phyloP scores from a whole-genome alignment of 2,329 filamentous ascomycete genomes.

The Paracoccidioides lutzii region DNA sequence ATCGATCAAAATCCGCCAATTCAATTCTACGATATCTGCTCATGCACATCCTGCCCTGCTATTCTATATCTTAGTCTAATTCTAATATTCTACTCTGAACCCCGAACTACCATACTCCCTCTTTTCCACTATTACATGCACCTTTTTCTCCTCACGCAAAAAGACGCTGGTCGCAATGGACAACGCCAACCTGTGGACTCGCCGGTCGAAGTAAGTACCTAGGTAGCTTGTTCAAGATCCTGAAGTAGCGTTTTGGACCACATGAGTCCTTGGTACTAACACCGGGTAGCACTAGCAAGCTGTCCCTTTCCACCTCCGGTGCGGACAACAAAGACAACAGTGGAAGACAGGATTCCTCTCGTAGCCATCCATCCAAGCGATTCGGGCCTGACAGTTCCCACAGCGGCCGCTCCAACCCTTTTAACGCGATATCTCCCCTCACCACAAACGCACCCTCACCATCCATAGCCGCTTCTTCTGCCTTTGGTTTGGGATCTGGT shows the following conservation, averaged over 20 bases:
- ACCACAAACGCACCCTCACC: conserved; percentile 60
- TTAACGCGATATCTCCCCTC: conserved; percentile 61
- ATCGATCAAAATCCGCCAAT: background rate
- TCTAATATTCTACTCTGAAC: background rate
- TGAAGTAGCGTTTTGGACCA: background rate
- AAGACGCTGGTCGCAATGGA: conserved; percentile 23
- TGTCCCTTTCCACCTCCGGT: conserved; percentile 70
- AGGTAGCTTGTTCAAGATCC: conserved; percentile 15
- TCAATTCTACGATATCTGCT: background rate
- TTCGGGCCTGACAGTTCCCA: conserved; percentile 63
- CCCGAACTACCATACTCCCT: background rate
- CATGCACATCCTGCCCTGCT: background rate
- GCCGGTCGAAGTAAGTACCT: conserved; percentile 35
- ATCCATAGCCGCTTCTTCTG: conserved; percentile 64
- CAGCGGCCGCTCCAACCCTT: conserved; percentile 56
- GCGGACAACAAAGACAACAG: conserved; percentile 39
- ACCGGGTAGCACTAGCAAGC: conserved; percentile 60
- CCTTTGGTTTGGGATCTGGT: conserved; percentile 86
- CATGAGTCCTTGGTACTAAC: conserved; percentile 17
- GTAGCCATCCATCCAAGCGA: conserved; percentile 57
- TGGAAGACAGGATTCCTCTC: conserved; percentile 45
- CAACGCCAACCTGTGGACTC: conserved; percentile 38
- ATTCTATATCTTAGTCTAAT: background rate
- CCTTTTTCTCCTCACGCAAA: background rate
- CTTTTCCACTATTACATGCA: background rate